Conservation (phyloP, 2,329 filamentous ascomycete species). For the Sporothrix schenckii region DNA sequence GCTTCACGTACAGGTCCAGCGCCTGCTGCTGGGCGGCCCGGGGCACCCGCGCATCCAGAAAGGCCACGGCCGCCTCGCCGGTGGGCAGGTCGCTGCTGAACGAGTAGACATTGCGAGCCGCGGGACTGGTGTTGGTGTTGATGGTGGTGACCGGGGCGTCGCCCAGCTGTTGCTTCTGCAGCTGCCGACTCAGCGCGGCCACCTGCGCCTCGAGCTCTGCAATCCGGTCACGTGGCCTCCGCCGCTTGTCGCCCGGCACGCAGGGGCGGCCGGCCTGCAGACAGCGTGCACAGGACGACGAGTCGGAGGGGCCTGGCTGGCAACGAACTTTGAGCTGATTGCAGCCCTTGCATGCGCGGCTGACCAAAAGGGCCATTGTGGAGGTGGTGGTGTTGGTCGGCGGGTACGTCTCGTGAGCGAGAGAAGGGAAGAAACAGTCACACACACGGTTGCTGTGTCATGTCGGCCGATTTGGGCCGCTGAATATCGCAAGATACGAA, state of each 20-base stretch:
- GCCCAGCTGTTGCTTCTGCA: slow-evolving; percentile 9
- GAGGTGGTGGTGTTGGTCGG: neutral
- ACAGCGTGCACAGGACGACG: slow-evolving; percentile 22
- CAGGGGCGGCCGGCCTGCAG: slow-evolving; percentile 19
- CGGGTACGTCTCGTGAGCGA: no score
- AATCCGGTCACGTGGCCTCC: slow-evolving; percentile 28
- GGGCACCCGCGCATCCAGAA: slow-evolving; percentile 19
- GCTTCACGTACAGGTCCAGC: slow-evolving; percentile 1
- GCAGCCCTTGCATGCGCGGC: slow-evolving; percentile 29
- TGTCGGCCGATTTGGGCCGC: neutral
- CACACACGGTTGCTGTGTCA: neutral
- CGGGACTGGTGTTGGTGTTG: neutral
- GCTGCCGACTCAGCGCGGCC: slow-evolving; percentile 9
- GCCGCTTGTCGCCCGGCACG: slow-evolving; percentile 25
- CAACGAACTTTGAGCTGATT: slow-evolving; percentile 29
- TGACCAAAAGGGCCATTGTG: slow-evolving; percentile 10
- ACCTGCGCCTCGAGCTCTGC: slow-evolving; percentile 29
- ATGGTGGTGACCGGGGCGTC: neutral
- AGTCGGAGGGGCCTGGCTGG: neutral
- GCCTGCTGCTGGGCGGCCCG: slow-evolving; percentile 11
- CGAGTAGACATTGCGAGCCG: slow-evolving; percentile 1
- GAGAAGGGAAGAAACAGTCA: no score
- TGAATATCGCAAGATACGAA: neutral
- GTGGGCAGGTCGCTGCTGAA: neutral
- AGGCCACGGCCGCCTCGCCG: slow-evolving; percentile 16